Evolutionary conservation across 176 grass and related monocot genomes (phyloP).

Genomic region (Dactylis glomerata): DNA sequence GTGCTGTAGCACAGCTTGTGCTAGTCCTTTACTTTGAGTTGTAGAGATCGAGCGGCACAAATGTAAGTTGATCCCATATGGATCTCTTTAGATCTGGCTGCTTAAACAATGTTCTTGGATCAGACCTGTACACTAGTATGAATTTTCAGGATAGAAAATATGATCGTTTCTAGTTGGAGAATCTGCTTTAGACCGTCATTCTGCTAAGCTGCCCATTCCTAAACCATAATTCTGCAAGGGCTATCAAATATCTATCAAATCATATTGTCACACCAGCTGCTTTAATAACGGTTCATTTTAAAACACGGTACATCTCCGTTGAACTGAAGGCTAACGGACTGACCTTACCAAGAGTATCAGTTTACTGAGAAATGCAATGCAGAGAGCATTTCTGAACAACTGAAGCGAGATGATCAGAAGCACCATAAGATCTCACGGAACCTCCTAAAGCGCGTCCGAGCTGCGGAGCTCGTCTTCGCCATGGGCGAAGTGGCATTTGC

Average conservation of each 20-base stretch:
- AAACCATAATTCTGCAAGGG: background rate
- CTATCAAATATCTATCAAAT: too few species aligned
- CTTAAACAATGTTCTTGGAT: background rate
- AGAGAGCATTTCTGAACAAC: background rate
- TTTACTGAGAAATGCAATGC: background rate
- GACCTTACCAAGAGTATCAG: background rate
- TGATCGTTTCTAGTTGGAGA: background rate
- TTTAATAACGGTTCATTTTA: too few species aligned
- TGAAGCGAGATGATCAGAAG: background rate
- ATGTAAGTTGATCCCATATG: slow-evolving; percentile 14
- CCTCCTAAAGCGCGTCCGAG: background rate
- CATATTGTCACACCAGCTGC: too few species aligned
- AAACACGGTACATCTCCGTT: background rate
- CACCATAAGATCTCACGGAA: background rate
- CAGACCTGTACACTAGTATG: background rate
- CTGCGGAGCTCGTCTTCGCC: background rate
- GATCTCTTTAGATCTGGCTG: background rate
- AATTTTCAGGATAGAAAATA: background rate
- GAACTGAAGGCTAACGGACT: background rate
- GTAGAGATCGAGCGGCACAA: background rate
- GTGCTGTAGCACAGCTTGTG: slow-evolving; percentile 14
- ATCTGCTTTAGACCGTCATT: background rate
- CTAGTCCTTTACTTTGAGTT: background rate
- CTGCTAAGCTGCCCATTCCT: background rate
- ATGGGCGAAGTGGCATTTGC: slow-evolving; percentile 8